These are phyloP conservation scores for Tylopilus sp. DNA, from an alignment of 1,284 basidiomycete species.

Conservation along the genomic window DNA sequence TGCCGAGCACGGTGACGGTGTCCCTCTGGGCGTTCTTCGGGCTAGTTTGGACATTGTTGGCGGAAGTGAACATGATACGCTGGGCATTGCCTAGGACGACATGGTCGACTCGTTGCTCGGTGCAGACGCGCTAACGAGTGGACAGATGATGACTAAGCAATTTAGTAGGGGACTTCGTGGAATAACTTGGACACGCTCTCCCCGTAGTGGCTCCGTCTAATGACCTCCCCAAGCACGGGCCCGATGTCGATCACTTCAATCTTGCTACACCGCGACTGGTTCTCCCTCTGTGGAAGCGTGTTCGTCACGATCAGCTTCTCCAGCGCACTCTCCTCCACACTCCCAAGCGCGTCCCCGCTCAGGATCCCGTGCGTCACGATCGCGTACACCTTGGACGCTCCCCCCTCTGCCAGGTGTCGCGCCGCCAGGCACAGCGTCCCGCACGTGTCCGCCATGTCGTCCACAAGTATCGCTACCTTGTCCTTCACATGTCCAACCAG, in stretches of 20 bases:
- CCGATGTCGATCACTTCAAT: constrained; percentile 96
- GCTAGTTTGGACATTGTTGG: constrained; percentile 46
- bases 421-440: constrained; percentile 95
- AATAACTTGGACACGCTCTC: constrained; percentile 81
- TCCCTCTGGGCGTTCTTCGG: constrained; percentile 40
- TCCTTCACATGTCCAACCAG: constrained; percentile 92
- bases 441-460: constrained; percentile 99
- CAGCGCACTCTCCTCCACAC: constrained; percentile 69
- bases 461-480: constrained; percentile 96
- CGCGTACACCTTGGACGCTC: constrained; percentile 82
- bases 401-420: constrained; percentile 84
- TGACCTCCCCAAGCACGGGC: constrained; percentile 94
- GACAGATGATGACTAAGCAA: constrained; percentile 20
- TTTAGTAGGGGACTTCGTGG: constrained; percentile 78
- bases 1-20: constrained; percentile 58
- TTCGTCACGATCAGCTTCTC: constrained; percentile 98
- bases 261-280: constrained; percentile 74
- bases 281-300: constrained; percentile 87
- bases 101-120: no score
- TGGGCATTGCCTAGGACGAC: constrained; percentile 44
- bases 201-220: constrained; percentile 84
- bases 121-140: background rate
- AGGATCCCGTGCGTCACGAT: constrained; percentile 98
- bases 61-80: constrained; percentile 60
- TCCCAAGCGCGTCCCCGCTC: constrained; percentile 79